Evolutionary conservation across 306 rosid genomes (phyloP), one percentile per base, ranked within the genome.

Genomic region (Trifolium fragiferum): DNA sequence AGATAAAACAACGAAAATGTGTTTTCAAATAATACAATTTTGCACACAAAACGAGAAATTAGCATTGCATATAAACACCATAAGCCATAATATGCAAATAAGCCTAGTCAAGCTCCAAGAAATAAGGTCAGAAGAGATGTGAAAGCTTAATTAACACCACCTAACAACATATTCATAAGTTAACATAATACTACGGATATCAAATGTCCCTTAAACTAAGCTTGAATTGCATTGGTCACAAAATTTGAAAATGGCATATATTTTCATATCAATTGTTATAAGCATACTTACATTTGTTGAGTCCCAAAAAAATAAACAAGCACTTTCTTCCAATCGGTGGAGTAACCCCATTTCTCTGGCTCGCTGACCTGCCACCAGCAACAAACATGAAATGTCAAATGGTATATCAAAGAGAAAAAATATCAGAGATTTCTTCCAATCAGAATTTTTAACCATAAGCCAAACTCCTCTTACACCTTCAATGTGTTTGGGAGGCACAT

Each of bases 291-390:
- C 98, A 93, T 93, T 79, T 93, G 97, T 79, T 91, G 97, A 75
- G 98, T 93, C 78, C 97, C 98, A 72, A 89, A 93, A 85, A 93
- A 93, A 82, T 78, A 78, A 58, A 93, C 98, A n/a, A 88, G 88
- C 61, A 93, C 96, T 89, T 93, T 93, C 87, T 91, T 93, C 91
- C 90, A 89, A 87, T 91, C 98, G 30, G 88, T 68, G 16, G 93
- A 46, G 81, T 87, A 91, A 58, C 98, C 98, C 98, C 96, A 89
- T 84, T 87, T 93, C 87, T 87, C 89, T 0, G 97, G 98, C 88
- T 93, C 96, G 70, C 96, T 92, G 59, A 93, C 97, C 98, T 93
- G 90, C 83, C 74, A 87, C 54, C 73, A 72, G 63, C 78, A 82
- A 82, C 16, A 47, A 86, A 81, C 78, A 58, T 27, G 20, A 73